Evolutionary conservation across 2,329 filamentous ascomycete genomes (phyloP), one percentile per base, ranked within the genome.

Genomic region (Calonectria pseudoreteaudii): DNA sequence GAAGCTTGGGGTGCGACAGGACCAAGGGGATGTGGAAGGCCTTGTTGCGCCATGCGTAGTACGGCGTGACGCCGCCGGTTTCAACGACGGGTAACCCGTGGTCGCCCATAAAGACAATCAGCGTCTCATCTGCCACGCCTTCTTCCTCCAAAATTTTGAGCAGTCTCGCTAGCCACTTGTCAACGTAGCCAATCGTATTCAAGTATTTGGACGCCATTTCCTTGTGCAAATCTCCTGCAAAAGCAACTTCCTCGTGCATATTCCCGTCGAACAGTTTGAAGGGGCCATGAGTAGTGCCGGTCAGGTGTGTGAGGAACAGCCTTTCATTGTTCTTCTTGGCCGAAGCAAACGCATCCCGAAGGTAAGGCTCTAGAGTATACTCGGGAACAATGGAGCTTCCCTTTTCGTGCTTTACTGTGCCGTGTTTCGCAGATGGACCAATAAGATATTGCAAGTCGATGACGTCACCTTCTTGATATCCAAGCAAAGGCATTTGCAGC

Each of bases 301-400:
- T 84, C 0, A 84, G 66, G 64, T 84, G 83, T 0, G 81, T 77
- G 18, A 83, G 72, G 36, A 83, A 84, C 1, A 83, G 60, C 8
- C 82, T 76, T 66, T 83, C 78, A 18, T 82, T 76, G 18, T 80
- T 80, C 50, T 79, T 64, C 56, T 77, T 78, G 31, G 82, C 81
- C 2, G 75, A 71, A 7, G 53, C 62, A 41, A 83, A 81, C 8
- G 76, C 75, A 50, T 83, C 80, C 3, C 78, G 76, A 16, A 83
- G 72, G 52, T 83, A 83, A 26, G 81, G 75, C 28, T 81, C 79
- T 3, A 83, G 74, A 0, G 66, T 72, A 0, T 66, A 52, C 66
- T 83, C 82, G 11, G 78, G 73, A 65, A 82, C 76, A 75, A 62
- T 62, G 7, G 28, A 7, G 38, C 10, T 41, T 23, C 56, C 56